Evolutionary conservation across 148 eudicot genomes (phyloP).

Genomic region (Silene latifolia): DNA sequence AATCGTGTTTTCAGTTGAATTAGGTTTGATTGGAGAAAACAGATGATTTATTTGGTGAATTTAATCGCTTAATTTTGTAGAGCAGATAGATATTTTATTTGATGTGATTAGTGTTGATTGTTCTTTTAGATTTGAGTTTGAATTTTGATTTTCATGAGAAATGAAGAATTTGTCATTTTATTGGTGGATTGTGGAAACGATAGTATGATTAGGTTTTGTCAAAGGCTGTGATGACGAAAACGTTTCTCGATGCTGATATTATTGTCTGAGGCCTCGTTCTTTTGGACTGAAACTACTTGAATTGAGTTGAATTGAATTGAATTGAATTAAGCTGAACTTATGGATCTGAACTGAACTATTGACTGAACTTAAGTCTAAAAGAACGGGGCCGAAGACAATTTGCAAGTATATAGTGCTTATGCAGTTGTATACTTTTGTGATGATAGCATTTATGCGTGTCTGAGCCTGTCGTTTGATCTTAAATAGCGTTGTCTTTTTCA

Average conservation of each 20-base stretch:
- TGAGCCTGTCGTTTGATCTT: constrained; percentile 23
- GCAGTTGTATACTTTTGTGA: constrained; percentile 25
- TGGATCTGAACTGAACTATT: too few relatives aligned
- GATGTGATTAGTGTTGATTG: background rate
- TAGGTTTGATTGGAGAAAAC: background rate
- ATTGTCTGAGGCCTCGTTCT: background rate
- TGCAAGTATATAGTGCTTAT: constrained; percentile 14
- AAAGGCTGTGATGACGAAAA: constrained; percentile 12
- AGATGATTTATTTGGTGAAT: background rate
- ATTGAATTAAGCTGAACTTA: background rate
- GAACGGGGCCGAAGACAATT: constrained; percentile 5
- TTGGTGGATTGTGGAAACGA: background rate
- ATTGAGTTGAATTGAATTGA: background rate
- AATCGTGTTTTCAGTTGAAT: background rate
- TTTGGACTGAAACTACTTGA: background rate
- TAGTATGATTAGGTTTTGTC: background rate
- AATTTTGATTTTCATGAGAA: background rate
- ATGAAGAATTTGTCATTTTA: too few relatives aligned
- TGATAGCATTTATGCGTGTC: constrained; percentile 39
- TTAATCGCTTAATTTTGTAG: background rate
- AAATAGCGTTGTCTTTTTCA: too few relatives aligned
- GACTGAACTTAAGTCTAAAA: background rate
- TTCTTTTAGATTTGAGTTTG: background rate
- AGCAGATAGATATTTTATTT: background rate
- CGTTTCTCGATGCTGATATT: constrained; percentile 17